phyloP scores from a whole-genome alignment of 257 asterid species.

The Solanum sitiens region DNA sequence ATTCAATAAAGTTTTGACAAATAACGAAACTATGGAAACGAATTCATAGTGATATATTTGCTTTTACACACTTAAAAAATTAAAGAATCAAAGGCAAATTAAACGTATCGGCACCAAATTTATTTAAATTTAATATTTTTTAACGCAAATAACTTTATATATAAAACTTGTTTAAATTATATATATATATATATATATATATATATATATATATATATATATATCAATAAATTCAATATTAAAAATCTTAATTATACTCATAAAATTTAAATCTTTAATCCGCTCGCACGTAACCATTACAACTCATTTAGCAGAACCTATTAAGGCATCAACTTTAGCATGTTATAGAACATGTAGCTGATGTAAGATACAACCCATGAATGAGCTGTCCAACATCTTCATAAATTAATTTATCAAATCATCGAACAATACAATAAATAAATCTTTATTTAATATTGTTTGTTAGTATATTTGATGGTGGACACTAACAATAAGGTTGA shows the following conservation, averaged over 20 bases:
- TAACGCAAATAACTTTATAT: neutral
- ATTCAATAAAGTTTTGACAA: neutral
- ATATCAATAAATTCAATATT: neutral
- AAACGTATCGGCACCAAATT: neutral
- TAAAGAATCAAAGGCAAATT: neutral
- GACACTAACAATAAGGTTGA: neutral
- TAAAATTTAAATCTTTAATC: neutral
- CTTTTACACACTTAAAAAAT: too few relatives aligned
- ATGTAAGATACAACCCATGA: neutral
- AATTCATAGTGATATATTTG: neutral
- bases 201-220: neutral
- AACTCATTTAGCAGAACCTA: neutral
- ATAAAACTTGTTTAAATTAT: neutral
- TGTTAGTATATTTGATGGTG: neutral
- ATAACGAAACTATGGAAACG: neutral
- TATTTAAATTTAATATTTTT: neutral
- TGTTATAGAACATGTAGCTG: neutral
- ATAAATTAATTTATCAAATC: neutral
- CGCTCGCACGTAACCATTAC: neutral
- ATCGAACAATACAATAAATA: neutral
- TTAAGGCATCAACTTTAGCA: neutral
- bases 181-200: neutral
- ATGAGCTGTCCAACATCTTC: neutral
- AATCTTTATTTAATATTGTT: neutral
- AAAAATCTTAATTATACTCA: neutral